A percentile compares a stretch with the other conserved stretches of the same genome.
Evolutionary conservation across 2,329 filamentous ascomycete genomes (phyloP).

Genomic region (Purpureocillium takamizusanense): DNA sequence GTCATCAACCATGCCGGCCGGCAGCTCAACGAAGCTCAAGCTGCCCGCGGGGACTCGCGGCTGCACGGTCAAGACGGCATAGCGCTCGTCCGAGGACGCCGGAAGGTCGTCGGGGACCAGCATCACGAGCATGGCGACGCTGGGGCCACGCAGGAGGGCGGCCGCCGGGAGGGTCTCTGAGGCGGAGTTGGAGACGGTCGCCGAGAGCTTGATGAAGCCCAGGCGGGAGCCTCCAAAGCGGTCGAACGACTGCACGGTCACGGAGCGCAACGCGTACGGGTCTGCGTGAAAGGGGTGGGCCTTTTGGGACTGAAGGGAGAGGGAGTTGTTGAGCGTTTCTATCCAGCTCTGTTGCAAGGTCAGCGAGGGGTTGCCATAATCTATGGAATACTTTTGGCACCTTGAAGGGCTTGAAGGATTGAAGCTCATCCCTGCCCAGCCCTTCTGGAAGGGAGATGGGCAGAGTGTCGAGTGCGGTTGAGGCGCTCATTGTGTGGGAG

Average conservation of each 20-base stretch:
- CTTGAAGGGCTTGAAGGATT: conserved; percentile 37
- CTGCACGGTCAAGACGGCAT: conserved; percentile 51
- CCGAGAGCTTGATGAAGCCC: conserved; percentile 48
- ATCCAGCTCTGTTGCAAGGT: conserved; percentile 35
- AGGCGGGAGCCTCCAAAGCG: conserved; percentile 36
- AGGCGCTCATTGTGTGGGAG: too few relatives aligned
- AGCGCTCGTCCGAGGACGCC: conserved; percentile 33
- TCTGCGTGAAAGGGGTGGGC: conserved; percentile 43
- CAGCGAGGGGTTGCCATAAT: conserved; percentile 5
- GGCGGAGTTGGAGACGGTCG: conserved; percentile 35
- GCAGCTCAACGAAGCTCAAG: conserved; percentile 46
- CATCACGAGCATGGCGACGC: conserved; percentile 51
- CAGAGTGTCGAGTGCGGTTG: conserved; percentile 16
- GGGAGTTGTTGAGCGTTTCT: conserved; percentile 33
- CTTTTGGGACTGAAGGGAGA: conserved; percentile 31
- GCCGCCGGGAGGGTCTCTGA: conserved; percentile 43
- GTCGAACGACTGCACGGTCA: conserved; percentile 46
- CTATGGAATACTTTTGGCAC: too few relatives aligned
- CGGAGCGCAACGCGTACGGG: conserved; percentile 41
- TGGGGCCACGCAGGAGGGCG: conserved; percentile 50
- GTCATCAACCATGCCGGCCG: conserved; percentile 50
- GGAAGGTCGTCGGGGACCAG: conserved; percentile 41
- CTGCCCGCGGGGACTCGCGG: conserved; percentile 46
- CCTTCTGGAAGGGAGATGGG: conserved; percentile 30
- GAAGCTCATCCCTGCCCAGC: conserved; percentile 30